A percentile compares a stretch with the other conserved stretches of the same genome.
phyloP scores from a whole-genome alignment of 1,139 yeast species.

The Zygosaccharomyces pseudobailii region DNA sequence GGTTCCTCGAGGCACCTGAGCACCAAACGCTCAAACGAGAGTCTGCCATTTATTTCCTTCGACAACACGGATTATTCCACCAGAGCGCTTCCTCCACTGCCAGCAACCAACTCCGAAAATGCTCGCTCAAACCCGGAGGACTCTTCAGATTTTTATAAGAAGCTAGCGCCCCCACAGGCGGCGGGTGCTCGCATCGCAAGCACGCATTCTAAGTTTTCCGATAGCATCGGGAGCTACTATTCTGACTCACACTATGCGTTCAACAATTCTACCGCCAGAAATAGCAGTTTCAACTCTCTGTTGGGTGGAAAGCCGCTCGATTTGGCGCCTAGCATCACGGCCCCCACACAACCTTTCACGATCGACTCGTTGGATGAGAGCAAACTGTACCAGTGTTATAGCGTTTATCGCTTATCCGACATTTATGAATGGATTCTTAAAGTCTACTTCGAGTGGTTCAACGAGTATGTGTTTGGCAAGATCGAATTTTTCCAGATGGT shows the following conservation, averaged over 20 bases:
- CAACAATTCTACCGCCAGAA: slow-evolving; percentile 29
- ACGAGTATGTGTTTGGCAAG: slow-evolving; percentile 41
- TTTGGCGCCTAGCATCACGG: slow-evolving; percentile 46
- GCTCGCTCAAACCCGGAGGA: background rate
- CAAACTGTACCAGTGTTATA: slow-evolving; percentile 46
- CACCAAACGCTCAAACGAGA: slow-evolving; percentile 5
- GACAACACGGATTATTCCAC: slow-evolving; percentile 5
- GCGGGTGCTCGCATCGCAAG: slow-evolving; percentile 21
- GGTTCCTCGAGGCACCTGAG: slow-evolving; percentile 2
- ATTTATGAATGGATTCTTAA: slow-evolving; percentile 49
- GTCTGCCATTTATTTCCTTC: slow-evolving; percentile 9
- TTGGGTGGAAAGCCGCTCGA: slow-evolving; percentile 40
- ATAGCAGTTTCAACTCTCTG: slow-evolving; percentile 31
- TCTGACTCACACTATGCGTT: slow-evolving; percentile 34
- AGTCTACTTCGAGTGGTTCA: slow-evolving; percentile 38
- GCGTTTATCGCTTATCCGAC: slow-evolving; percentile 48
- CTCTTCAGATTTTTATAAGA: slow-evolving; percentile 11
- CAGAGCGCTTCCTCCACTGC: slow-evolving; percentile 13
- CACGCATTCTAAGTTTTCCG: slow-evolving; percentile 25
- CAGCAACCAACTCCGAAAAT: slow-evolving; percentile 3
- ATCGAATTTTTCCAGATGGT: slow-evolving; percentile 56
- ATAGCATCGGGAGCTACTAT: slow-evolving; percentile 30
- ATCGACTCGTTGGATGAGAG: slow-evolving; percentile 46
- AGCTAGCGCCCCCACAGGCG: slow-evolving; percentile 18
- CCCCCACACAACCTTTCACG: slow-evolving; percentile 56